phyloP scores from a whole-genome alignment of 2,329 filamentous ascomycete species.

The Aspergillus fumigatus region DNA sequence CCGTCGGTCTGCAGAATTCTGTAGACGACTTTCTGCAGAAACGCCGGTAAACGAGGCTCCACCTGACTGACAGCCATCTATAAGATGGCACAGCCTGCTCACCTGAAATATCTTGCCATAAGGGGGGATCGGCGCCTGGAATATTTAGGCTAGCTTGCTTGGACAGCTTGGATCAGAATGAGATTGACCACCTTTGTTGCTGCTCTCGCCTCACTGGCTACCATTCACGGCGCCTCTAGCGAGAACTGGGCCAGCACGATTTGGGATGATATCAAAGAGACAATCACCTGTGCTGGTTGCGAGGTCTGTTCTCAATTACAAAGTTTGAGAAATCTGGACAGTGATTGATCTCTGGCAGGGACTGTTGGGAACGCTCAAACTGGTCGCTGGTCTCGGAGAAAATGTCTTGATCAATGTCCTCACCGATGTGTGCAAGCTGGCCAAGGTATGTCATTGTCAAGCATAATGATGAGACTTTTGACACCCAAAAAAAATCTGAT shows the following conservation, averaged over 20 bases:
- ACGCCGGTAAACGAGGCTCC: not conserved
- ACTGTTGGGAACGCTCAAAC: conserved; percentile 42
- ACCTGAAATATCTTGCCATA: not conserved
- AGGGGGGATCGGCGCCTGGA: not conserved
- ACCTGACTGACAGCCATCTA: not conserved
- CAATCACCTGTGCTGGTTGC: conserved; percentile 29
- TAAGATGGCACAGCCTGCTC: not conserved
- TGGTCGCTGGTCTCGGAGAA: conserved; percentile 43
- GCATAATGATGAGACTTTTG: not conserved
- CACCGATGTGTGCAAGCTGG: conserved; percentile 33
- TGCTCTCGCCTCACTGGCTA: conserved; percentile 3
- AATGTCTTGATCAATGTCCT: conserved; percentile 37
- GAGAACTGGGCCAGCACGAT: conserved; percentile 13
- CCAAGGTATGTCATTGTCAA: conserved; percentile 24
- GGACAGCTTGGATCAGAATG: conserved; percentile 3
- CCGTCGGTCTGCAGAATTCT: not conserved
- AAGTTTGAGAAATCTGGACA: not conserved
- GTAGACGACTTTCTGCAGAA: not conserved
- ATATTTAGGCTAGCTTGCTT: not conserved
- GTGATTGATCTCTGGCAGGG: conserved; percentile 8
- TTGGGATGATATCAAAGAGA: conserved; percentile 28
- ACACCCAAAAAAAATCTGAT: not conserved
- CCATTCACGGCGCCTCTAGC: conserved; percentile 7
- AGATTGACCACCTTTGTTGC: conserved; percentile 10
- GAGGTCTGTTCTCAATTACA: conserved; percentile 9